Evolutionary conservation across 2,329 filamentous ascomycete genomes (phyloP), one percentile per base, ranked within the genome.

Genomic region (Tolypocladium ophioglossoides): DNA sequence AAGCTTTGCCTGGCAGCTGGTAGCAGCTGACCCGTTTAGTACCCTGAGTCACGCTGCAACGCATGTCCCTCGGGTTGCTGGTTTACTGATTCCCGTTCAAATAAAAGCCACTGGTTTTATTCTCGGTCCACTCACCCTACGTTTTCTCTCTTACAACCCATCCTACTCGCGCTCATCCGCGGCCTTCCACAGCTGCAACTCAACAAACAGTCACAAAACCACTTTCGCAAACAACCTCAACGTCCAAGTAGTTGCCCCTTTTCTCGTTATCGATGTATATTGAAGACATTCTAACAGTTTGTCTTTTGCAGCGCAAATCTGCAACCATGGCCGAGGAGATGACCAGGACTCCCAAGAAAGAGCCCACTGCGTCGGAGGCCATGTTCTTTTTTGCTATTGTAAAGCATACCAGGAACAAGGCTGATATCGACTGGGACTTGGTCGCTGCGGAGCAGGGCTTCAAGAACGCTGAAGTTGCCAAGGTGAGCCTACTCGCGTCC

Each of bases 371-470:
- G 1, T 60, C 66, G 4, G 75, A 78, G 56, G 69, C 71, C 10
- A 70, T 70, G 61, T 71, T 77, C 46, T 75, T 76, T 62, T 70
- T 70, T 55, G 68, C 70, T 53, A 71, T 78, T 44, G 65, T 77
- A 55, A 72, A 74, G 60, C 65, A 76, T 54, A 70, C 68, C 46
- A 66, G 65, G 24, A 72, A 68, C 66, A 72, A 70, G 57, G 71
- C 72, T 4, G 72, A 74, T 1, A 69, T 77, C 38, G 72, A 81
- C 60, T 80, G 78, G 78, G 63, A 70, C 0, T 63, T 60, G 5
- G 73, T 80, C 3, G 76, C 77, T 1, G 34, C 51, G 0, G 70
- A 73, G 14, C 62, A 67, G 14, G 67, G 69, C 10, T 74, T 76
- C 68, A 76, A 76, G 56, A 78, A 71, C 39, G 73, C 67, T 0